Evolutionary conservation across 202 grass and related monocot species (phyloP).

Genomic region (Setaria italica): DNA sequence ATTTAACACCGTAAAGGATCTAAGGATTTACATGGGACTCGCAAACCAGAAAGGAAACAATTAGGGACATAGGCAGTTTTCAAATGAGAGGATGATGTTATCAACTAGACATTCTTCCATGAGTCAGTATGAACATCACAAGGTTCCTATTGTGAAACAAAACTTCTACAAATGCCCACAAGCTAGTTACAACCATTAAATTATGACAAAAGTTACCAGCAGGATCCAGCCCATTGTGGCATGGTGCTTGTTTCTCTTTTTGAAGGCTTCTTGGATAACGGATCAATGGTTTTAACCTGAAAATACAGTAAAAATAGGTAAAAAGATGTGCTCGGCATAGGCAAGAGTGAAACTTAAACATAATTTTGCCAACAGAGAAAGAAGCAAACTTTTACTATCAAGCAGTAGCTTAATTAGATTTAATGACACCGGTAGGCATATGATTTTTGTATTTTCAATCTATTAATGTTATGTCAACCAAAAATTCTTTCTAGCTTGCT

Average conservation of each 20-base stretch:
- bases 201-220: slow-evolving; percentile 73
- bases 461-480: neutral
- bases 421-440: slow-evolving; percentile 29
- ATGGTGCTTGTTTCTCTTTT: slow-evolving; percentile 98
- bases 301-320: slow-evolving; percentile 42
- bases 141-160: neutral
- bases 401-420: slow-evolving; percentile 29
- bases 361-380: slow-evolving; percentile 14
- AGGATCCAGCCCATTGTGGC: slow-evolving; percentile 98
- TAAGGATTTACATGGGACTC: neutral
- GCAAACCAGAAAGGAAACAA: slow-evolving; percentile 27
- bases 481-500: slow-evolving; percentile 24
- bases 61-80: neutral
- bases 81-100: slow-evolving; percentile 10
- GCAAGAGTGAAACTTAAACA: slow-evolving; percentile 18
- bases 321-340: slow-evolving; percentile 10
- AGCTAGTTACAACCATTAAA: slow-evolving; percentile 20
- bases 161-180: neutral
- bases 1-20: slow-evolving; percentile 21
- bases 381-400: neutral
- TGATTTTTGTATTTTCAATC: neutral
- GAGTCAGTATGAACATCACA: slow-evolving; percentile 18
- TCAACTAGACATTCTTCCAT: neutral
- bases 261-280: slow-evolving; percentile 66
- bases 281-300: slow-evolving; percentile 77